These are phyloP conservation scores for Aureobasidium sp. DNA, from an alignment of 2,329 filamentous ascomycete genomes.

Conservation along the genomic window DNA sequence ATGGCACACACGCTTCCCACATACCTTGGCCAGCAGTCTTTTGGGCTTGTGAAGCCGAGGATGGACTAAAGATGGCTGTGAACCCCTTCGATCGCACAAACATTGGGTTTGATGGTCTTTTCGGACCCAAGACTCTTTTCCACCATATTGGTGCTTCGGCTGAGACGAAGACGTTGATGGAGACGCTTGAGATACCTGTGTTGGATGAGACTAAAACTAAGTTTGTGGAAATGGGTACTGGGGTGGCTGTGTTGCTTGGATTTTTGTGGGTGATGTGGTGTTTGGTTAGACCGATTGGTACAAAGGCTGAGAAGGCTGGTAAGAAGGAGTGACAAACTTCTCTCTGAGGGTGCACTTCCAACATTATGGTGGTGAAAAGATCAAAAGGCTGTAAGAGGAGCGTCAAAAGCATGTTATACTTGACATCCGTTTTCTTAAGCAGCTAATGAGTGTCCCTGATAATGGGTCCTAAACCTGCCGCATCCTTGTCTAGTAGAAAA, in stretches of 20 bases:
- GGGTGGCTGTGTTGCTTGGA: constrained; percentile 33
- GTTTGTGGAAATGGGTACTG: constrained; percentile 35
- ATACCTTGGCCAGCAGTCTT: constrained; percentile 78
- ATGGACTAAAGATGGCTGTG: constrained; percentile 56
- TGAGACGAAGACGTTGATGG: constrained; percentile 11
- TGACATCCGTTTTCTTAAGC: too few species aligned
- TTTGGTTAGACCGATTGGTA: not conserved
- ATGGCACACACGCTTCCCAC: constrained; percentile 32
- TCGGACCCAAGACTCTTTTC: constrained; percentile 68
- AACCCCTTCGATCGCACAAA: constrained; percentile 82
- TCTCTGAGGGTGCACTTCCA: too few species aligned
- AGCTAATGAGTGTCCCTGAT: too few species aligned
- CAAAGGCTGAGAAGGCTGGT: not conserved
- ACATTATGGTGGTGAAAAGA: not conserved
- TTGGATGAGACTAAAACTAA: constrained; percentile 27
- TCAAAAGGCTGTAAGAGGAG: too few species aligned
- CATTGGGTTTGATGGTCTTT: constrained; percentile 78
- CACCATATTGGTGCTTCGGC: constrained; percentile 52
- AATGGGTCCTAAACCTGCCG: too few species aligned
- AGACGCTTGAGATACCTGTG: constrained; percentile 32
- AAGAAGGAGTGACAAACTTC: not conserved
- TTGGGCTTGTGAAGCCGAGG: constrained; percentile 72
- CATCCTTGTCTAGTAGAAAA: too few species aligned
- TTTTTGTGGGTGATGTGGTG: constrained; percentile 36
- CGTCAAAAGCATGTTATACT: too few species aligned